Evolutionary conservation across 2,329 filamentous ascomycete genomes (phyloP).

Genomic region (Trichophyton rubrum): DNA sequence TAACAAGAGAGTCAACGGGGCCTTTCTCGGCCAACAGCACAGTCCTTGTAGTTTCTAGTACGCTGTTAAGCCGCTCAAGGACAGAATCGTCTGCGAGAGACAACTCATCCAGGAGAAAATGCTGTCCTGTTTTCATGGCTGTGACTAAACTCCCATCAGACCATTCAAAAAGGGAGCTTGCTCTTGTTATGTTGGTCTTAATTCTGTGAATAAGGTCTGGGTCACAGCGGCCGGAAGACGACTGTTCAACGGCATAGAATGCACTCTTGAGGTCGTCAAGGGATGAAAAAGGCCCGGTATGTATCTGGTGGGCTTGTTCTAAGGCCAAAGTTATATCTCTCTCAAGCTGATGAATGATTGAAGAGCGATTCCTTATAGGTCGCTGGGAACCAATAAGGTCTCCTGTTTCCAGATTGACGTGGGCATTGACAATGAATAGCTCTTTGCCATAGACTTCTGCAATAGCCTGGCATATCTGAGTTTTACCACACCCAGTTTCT

Average conservation of each 20-base stretch:
- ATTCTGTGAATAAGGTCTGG: constrained; percentile 34
- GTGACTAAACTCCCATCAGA: constrained; percentile 84
- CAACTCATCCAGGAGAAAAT: constrained; percentile 94
- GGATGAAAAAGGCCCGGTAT: constrained; percentile 23
- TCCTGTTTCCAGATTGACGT: constrained; percentile 95
- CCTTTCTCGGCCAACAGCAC: constrained; percentile 91
- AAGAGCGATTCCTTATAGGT: constrained; percentile 72
- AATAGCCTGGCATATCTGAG: constrained; percentile 84
- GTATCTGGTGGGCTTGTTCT: constrained; percentile 19
- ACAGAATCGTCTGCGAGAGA: constrained; percentile 97
- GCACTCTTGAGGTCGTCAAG: constrained; percentile 46
- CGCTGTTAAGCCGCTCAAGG: constrained; percentile 88
- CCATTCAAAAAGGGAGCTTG: constrained; percentile 90
- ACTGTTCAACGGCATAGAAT: constrained; percentile 44
- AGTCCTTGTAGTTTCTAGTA: constrained; percentile 76
- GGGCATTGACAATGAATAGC: constrained; percentile 85
- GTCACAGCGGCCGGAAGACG: constrained; percentile 38
- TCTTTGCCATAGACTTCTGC: constrained; percentile 66
- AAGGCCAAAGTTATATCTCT: constrained; percentile 45
- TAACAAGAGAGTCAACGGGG: constrained; percentile 65
- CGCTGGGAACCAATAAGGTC: constrained; percentile 93
- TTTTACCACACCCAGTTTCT: constrained; percentile 96
- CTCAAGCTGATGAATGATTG: constrained; percentile 53
- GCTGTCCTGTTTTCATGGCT: constrained; percentile 79
- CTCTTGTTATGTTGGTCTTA: constrained; percentile 44